These are phyloP conservation scores for Vigna trinervia DNA, from an alignment of 306 rosid species.

Conservation along the genomic window DNA sequence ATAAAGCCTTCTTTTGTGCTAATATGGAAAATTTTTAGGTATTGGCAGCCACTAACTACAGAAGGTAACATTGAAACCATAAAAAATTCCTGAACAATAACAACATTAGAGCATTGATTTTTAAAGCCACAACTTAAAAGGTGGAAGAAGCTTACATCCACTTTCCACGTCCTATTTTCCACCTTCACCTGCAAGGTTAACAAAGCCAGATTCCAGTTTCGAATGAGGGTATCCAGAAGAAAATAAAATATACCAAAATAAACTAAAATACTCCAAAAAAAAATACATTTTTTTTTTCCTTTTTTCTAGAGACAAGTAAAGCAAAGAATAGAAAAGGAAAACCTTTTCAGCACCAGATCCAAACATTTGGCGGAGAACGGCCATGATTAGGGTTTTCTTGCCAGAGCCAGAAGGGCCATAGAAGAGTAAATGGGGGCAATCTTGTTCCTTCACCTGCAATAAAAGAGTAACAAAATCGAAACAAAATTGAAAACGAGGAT, in stretches of 20 bases:
- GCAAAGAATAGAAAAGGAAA: not conserved
- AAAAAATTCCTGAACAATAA: not conserved
- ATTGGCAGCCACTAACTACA: not conserved
- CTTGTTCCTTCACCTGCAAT: slow-evolving; percentile 79
- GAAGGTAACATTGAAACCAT: not conserved
- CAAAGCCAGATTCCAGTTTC: not conserved
- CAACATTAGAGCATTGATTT: not conserved
- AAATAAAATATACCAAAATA: slow-evolving; percentile 7
- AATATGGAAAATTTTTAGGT: not conserved
- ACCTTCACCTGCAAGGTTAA: slow-evolving; percentile 83
- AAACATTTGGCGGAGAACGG: slow-evolving; percentile 89
- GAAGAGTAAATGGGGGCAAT: slow-evolving; percentile 95
- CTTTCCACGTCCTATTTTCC: slow-evolving; percentile 91
- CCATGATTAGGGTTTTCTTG: slow-evolving; percentile 97
- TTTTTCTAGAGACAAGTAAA: not conserved
- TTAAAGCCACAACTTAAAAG: not conserved
- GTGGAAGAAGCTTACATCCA: slow-evolving; percentile 71
- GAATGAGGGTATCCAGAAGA: not conserved
- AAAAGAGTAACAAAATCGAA: not conserved
- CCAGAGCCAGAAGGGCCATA: slow-evolving; percentile 97
- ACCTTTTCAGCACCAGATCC: slow-evolving; percentile 95
- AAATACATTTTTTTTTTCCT: not conserved
- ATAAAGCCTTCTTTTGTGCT: not conserved
- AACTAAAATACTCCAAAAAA: no score
- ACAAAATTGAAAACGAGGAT: not conserved